Evolutionary conservation across 495 filamentous ascomycete genomes (phyloP), one percentile per base, ranked within the genome.

Genomic region (Talaromyces proteolyticus): DNA sequence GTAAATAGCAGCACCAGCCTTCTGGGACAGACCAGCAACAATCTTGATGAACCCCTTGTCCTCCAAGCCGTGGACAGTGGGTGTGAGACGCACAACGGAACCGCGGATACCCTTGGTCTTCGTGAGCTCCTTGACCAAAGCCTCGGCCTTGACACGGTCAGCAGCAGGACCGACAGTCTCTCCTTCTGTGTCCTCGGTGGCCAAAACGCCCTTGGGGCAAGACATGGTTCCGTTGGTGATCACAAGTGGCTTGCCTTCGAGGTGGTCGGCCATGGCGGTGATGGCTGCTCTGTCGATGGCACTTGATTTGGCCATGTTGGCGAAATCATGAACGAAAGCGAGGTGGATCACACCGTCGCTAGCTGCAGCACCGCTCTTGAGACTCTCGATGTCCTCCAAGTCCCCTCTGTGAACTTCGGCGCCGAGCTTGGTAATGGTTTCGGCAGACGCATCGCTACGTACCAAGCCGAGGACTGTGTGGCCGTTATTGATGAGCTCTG

Each of bases 21-120:
- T 44, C 6, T 55, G 52, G 12, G 51, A 53, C 20, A 57, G 42
- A 1, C 24, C 7, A 60, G 51, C 65, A 25, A 70, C 55, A 2
- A 64, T 18, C 7, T 16, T 17, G 3, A 73, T 41, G 34, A 47
- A 47, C 3, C 65, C 69, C 29, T 63, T 69, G 4, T 62, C 72
- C 0, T 69, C 72, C 6, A 57, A 62, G 0, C 68, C 72, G 48
- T 76, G 72, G 1, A 73, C 69, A 29, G 51, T 73, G 0, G 67
- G 66, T 1, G 72, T 58, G 0, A 75, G 59, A 1, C 72, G 58
- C 6, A 76, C 58, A 6, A 51, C 47, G n/a, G 37, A 56, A 1
- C 67, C 64, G 6, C 51, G 37, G 21, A 76, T 46, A 3, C 68
- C 68, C 25, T 57, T 53, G 17, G 54, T 41, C 12, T 52, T 50